Evolutionary conservation across 2,329 filamentous ascomycete species (phyloP).

Genomic region (Paraconiothyrium sp.): DNA sequence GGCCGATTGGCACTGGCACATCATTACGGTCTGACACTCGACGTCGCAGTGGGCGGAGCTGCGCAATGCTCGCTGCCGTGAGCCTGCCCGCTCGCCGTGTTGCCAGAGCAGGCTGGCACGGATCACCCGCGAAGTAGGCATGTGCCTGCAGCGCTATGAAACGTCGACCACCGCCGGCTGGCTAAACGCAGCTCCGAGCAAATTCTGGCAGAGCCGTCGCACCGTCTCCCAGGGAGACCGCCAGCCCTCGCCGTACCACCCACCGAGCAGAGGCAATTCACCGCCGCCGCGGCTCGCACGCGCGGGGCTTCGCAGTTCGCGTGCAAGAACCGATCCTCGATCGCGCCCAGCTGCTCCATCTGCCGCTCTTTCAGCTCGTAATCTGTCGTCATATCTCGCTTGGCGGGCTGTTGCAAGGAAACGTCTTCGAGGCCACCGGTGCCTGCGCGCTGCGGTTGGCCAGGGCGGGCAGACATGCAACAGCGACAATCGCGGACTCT

Average conservation of each 20-base stretch:
- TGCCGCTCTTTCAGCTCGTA: constrained; percentile 34
- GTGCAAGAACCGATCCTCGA: constrained; percentile 3
- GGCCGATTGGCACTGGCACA: constrained; percentile 14
- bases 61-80: constrained; percentile 24
- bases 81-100: constrained; percentile 13
- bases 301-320: constrained; percentile 5
- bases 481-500: constrained; percentile 21
- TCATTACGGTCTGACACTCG: constrained; percentile 26
- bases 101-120: constrained; percentile 30
- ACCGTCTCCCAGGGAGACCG: constrained; percentile 41
- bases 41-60: constrained; percentile 31
- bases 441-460: constrained; percentile 32
- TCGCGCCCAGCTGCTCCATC: constrained; percentile 28
- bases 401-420: constrained; percentile 43
- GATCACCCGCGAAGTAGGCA: constrained; percentile 25
- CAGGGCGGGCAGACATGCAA: constrained; percentile 27
- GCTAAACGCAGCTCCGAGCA: constrained; percentile 15
- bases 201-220: constrained; percentile 28
- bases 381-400: constrained; percentile 44
- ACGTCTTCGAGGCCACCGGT: constrained; percentile 30
- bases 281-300: background rate
- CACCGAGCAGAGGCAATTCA: constrained; percentile 16
- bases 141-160: constrained; percentile 35
- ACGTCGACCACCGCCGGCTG: constrained; percentile 32
- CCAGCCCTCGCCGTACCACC: background rate